Evolutionary conservation across 2,329 filamentous ascomycete species (phyloP).

Genomic region (Colletotrichum chrysophilum): DNA sequence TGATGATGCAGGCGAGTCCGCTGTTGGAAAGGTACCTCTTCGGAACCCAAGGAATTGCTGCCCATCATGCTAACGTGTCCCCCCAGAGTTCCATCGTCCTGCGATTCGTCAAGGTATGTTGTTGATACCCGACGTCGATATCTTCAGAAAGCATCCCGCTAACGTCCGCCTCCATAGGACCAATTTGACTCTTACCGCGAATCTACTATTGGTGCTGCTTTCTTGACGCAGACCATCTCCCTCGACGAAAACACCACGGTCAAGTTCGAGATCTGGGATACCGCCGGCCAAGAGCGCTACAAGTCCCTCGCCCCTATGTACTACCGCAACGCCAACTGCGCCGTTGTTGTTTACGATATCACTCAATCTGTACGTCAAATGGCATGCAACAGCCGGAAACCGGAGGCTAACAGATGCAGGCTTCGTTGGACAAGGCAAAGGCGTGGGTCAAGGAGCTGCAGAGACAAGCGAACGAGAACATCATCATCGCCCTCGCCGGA

Average conservation of each 20-base stretch:
- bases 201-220: slow-evolving; percentile 97
- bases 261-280: slow-evolving; percentile 99
- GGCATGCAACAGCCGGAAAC: slow-evolving; percentile 22
- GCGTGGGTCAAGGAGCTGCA: slow-evolving; percentile 99
- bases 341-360: slow-evolving; percentile 98
- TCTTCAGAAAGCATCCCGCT: not conserved
- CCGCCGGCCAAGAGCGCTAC: slow-evolving; percentile 97
- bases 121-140: not conserved
- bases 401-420: slow-evolving; percentile 53
- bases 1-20: slow-evolving; percentile 81
- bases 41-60: not conserved
- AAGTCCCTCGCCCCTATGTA: slow-evolving; percentile 99
- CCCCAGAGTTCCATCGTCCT: slow-evolving; percentile 92
- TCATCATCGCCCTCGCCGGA: slow-evolving; percentile 96
- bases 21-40: slow-evolving; percentile 86
- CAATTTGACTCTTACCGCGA: slow-evolving; percentile 98
- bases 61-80: slow-evolving; percentile 21
- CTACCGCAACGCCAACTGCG: slow-evolving; percentile 99
- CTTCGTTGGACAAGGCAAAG: slow-evolving; percentile 98
- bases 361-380: slow-evolving; percentile 86
- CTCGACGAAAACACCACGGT: slow-evolving; percentile 98
- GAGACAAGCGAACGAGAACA: slow-evolving; percentile 98
- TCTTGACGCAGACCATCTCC: slow-evolving; percentile 98
- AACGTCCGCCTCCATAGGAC: slow-evolving; percentile 62
- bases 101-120: slow-evolving; percentile 93